Evolutionary conservation across 2,329 filamentous ascomycete species (phyloP), one percentile per base, ranked within the genome.

Genomic region (Chaetomium olivaceum): DNA sequence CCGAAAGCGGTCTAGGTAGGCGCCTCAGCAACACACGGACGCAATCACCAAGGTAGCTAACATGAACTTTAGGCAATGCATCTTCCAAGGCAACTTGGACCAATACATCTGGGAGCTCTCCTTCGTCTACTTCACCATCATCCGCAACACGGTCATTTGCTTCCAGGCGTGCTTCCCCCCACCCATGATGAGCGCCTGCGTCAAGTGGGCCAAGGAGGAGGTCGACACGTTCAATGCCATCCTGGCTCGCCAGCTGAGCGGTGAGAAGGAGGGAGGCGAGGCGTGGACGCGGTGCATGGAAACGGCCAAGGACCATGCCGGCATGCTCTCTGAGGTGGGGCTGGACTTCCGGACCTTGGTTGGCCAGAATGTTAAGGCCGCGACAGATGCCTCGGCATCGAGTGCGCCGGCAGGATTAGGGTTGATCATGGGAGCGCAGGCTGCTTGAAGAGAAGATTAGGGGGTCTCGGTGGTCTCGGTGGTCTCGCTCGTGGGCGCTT

Each of bases 121-220:
- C 1, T 97, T 93, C 77, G 93, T 97, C 64, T 97, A 97, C 78
- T 99, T 99, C 79, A 93, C 89, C 62, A 85, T 97, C 70, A 94
- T 99, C 75, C 89, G 92, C 72, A 97, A 98, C 78, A 98, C 95
- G 0, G 91, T 98, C 67, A 86, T 87, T 73, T 93, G 91, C 74
- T 97, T 95, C 78, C 92, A 96, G 74, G 81, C 83, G 61, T 96
- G 92, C 76, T 98, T 98, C 75, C 89, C 93, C 12, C 85, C 91
- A 29, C 83, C 88, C 16, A 92, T 95, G 81, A 96, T 95, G 85
- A 96, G 92, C 73, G 93, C 93, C 0, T 96, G 93, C 72, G 94
- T 99, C 73, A 96, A 94, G 75, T 99, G 95, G 95, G 93, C 93
- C n/a, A 98, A 97, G 78, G 90, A 95, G 72, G 89, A 96, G 75